These are phyloP conservation scores for Colletotrichum endophyticum DNA, from an alignment of 2,329 filamentous ascomycete species.

Conservation along the genomic window DNA sequence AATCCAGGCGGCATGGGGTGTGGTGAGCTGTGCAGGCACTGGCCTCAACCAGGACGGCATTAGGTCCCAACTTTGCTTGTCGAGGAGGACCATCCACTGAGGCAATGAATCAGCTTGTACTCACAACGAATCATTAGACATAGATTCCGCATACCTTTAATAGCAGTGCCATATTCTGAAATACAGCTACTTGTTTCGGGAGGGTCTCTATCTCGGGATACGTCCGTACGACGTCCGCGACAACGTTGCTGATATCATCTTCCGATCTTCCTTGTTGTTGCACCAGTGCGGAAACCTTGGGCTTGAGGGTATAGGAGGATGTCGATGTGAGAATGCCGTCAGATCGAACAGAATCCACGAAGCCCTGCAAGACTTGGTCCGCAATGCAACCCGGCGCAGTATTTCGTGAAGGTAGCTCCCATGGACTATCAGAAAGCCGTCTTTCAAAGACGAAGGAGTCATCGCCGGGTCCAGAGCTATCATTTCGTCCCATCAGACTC, in stretches of 20 bases:
- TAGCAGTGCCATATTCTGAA: conserved; percentile 21
- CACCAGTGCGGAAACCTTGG: conserved; percentile 28
- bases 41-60: conserved; percentile 34
- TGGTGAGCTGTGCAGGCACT: conserved; percentile 27
- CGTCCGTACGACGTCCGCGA: conserved; percentile 32
- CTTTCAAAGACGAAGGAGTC: not conserved
- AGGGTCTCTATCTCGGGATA: conserved; percentile 34
- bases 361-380: not conserved
- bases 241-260: conserved; percentile 36
- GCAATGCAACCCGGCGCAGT: not conserved
- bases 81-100: conserved; percentile 33
- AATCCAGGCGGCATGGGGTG: conserved; percentile 33
- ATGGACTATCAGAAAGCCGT: not conserved
- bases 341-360: not conserved
- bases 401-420: not conserved
- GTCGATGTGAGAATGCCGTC: not conserved
- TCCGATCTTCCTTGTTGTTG: conserved; percentile 26
- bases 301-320: not conserved
- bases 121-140: not conserved
- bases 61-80: conserved; percentile 32
- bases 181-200: conserved; percentile 33
- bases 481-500: not conserved
- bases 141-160: not conserved
- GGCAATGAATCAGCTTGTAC: conserved; percentile 24
- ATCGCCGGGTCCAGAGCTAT: not conserved